Conservation (phyloP, 176 grass and related monocot genomes). For the Oryza longistaminata region DNA sequence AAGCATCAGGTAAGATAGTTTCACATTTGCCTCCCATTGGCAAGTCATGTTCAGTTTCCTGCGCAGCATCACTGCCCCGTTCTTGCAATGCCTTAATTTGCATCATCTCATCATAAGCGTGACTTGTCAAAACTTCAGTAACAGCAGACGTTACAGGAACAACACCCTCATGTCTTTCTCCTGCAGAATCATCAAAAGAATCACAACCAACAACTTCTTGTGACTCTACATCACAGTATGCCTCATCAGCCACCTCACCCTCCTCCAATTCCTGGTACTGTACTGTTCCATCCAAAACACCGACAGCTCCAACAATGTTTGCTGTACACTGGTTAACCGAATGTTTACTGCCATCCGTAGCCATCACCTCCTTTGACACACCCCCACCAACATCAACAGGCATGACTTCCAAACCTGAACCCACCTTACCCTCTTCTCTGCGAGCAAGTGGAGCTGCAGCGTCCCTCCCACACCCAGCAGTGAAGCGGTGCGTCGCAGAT, state of each 20-base stretch:
- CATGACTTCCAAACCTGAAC: neutral
- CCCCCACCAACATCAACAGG: neutral
- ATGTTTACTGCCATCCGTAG: neutral
- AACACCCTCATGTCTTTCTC: neutral
- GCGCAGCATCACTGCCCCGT: neutral
- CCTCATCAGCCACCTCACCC: conserved; percentile 3
- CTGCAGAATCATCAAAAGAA: neutral
- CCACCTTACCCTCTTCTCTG: neutral
- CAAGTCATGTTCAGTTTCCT: conserved; percentile 5
- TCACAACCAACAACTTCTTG: neutral
- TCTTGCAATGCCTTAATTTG: neutral
- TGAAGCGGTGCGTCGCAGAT: neutral
- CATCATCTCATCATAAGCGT: neutral
- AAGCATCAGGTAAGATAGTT: neutral
- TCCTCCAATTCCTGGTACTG: conserved; percentile 24
- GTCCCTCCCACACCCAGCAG: conserved; percentile 14
- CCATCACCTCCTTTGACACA: neutral
- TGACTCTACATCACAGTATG: neutral
- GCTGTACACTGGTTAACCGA: neutral
- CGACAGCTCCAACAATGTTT: neutral
- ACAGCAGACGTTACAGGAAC: neutral
- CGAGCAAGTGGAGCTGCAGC: neutral
- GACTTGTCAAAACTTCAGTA: neutral
- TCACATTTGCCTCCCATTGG: neutral
- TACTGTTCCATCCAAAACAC: neutral